Evolutionary conservation across 306 rosid genomes (phyloP).

Genomic region (Prunus campanulata): DNA sequence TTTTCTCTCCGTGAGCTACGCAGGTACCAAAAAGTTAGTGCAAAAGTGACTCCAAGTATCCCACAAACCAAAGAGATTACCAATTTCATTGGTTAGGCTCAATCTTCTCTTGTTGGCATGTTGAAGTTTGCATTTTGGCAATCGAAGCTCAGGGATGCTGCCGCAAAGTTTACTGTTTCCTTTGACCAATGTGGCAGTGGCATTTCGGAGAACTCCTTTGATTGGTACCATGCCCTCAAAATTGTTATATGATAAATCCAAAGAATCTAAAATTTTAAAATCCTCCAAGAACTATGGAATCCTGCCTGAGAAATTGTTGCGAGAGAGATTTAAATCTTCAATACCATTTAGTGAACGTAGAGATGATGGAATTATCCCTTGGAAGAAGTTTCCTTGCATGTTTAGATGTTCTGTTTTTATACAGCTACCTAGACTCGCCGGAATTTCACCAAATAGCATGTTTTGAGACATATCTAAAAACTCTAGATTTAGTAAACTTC

Average conservation of each 20-base stretch:
- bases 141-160: neutral
- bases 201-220: neutral
- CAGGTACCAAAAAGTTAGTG: too few species aligned
- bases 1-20: too few species aligned
- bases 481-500: neutral
- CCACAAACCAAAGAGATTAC: too few species aligned
- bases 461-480: neutral
- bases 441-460: slow-evolving; percentile 6
- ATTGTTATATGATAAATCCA: neutral
- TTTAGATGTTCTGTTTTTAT: neutral
- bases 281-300: neutral
- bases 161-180: slow-evolving; percentile 8
- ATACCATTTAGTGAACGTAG: slow-evolving; percentile 8
- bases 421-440: neutral
- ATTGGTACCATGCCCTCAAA: neutral
- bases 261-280: neutral
- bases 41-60: too few species aligned
- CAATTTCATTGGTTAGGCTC: too few species aligned
- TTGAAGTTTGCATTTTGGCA: neutral
- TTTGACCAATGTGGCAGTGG: neutral
- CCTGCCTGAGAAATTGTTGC: neutral
- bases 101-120: too few species aligned
- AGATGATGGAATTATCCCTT: neutral
- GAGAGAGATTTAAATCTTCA: neutral
- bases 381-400: neutral